Evolutionary conservation across 2,329 filamentous ascomycete genomes (phyloP).

Genomic region (Aureobasidium sp.): DNA sequence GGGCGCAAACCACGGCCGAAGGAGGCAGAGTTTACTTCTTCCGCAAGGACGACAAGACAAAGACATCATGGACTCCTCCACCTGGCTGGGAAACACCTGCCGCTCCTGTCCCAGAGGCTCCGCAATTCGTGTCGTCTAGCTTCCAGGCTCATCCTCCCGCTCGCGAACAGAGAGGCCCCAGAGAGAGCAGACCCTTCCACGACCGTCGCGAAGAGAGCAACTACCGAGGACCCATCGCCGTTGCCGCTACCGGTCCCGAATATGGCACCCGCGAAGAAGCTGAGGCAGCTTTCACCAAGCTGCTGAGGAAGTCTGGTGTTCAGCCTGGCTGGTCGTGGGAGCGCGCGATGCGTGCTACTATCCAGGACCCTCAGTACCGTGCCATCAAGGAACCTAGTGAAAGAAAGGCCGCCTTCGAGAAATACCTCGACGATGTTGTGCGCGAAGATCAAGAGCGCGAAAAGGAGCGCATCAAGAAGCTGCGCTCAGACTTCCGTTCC

Average conservation of each 20-base stretch:
- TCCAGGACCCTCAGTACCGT: constrained; percentile 87
- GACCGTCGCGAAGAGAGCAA: constrained; percentile 25
- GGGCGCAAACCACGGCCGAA: constrained; percentile 85
- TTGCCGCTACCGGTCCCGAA: constrained; percentile 49
- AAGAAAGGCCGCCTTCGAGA: constrained; percentile 84
- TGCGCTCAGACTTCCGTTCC: constrained; percentile 86
- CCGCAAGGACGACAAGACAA: constrained; percentile 73
- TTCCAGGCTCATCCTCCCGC: constrained; percentile 26
- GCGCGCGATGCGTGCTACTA: constrained; percentile 75
- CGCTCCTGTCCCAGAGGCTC: constrained; percentile 15
- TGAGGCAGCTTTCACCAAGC: constrained; percentile 85
- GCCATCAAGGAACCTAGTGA: constrained; percentile 90
- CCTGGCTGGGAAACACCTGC: constrained; percentile 17
- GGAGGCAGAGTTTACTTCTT: constrained; percentile 90
- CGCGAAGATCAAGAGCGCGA: constrained; percentile 90
- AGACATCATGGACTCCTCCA: constrained; percentile 93
- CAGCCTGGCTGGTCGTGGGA: constrained; percentile 92
- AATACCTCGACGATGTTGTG: constrained; percentile 85
- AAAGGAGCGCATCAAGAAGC: constrained; percentile 84
- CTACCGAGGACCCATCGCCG: constrained; percentile 29
- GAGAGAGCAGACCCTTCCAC: constrained; percentile 27
- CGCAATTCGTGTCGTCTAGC: constrained; percentile 30
- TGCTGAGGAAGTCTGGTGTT: constrained; percentile 76
- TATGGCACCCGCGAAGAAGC: constrained; percentile 79
- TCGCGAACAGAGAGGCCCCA: constrained; percentile 28